A percentile compares a stretch with the other conserved stretches of the same genome.
phyloP scores from a whole-genome alignment of 306 rosid species.

The Malus fusca region DNA sequence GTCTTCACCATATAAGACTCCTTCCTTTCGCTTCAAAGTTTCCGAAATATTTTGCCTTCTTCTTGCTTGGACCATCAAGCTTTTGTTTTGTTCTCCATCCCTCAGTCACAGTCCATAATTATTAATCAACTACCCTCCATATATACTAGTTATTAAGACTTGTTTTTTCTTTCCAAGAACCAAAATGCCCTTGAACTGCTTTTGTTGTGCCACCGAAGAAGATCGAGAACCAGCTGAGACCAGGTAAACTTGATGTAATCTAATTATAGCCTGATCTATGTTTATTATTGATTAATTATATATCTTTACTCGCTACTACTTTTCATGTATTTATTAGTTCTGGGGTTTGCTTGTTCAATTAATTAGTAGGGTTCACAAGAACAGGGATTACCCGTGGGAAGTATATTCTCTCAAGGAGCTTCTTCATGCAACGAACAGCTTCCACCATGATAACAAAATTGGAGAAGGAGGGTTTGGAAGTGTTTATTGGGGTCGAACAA shows the following conservation, averaged over 20 bases:
- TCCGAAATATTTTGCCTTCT: slow-evolving; percentile 25
- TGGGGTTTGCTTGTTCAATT: background rate
- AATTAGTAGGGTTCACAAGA: slow-evolving; percentile 24
- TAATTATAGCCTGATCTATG: background rate
- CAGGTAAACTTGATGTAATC: slow-evolving; percentile 22
- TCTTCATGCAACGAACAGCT: slow-evolving; percentile 76
- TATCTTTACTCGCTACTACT: background rate
- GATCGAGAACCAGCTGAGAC: slow-evolving; percentile 16
- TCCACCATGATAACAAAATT: slow-evolving; percentile 70
- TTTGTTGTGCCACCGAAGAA: slow-evolving; percentile 36
- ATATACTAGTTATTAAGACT: background rate
- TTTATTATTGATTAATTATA: background rate
- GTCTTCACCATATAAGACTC: slow-evolving; percentile 44
- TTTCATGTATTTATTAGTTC: background rate
- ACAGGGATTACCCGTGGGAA: slow-evolving; percentile 76
- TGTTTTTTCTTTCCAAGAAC: slow-evolving; percentile 9
- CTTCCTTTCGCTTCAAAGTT: slow-evolving; percentile 37
- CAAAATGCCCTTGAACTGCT: slow-evolving; percentile 44
- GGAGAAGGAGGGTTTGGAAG: slow-evolving; percentile 97
- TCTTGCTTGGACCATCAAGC: slow-evolving; percentile 20
- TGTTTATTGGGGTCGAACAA: slow-evolving; percentile 75
- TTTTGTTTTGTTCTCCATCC: slow-evolving; percentile 11
- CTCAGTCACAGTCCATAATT: background rate
- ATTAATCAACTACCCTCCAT: background rate
- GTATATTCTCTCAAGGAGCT: slow-evolving; percentile 73